Conservation (phyloP, 345 rosid genomes). For the Salix arbutifolia region DNA sequence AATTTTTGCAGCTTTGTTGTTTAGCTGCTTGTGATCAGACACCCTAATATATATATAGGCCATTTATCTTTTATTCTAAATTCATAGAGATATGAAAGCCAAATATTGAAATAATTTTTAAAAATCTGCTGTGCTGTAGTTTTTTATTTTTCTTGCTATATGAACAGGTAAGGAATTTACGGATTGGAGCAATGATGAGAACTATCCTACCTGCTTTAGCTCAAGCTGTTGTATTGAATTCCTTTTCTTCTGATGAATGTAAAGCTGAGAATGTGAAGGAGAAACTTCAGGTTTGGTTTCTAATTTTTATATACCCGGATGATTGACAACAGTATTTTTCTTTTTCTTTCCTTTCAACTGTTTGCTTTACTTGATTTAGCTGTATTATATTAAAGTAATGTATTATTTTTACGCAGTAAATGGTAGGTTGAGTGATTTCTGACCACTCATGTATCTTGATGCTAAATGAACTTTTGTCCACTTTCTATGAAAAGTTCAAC, state of each 20-base stretch:
- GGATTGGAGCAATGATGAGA: constrained; percentile 93
- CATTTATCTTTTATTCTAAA: too few species aligned
- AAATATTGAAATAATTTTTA: not conserved
- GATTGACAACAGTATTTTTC: not conserved
- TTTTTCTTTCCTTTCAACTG: not conserved
- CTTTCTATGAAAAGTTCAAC: too few species aligned
- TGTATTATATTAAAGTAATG: too few species aligned
- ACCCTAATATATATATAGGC: too few species aligned
- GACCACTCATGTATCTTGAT: not conserved
- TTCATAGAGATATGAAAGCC: too few species aligned
- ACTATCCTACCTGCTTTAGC: constrained; percentile 87
- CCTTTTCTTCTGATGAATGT: constrained; percentile 34
- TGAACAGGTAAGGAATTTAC: constrained; percentile 66
- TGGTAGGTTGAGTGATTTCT: not conserved
- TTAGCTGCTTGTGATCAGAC: too few species aligned
- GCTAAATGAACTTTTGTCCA: too few species aligned
- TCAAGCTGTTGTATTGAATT: constrained; percentile 71
- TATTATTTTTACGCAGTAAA: not conserved
- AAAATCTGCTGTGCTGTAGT: not conserved
- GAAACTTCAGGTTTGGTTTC: constrained; percentile 59
- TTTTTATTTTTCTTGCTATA: not conserved
- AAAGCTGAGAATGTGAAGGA: constrained; percentile 42
- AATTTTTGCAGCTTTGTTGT: too few species aligned
- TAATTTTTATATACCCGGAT: not conserved
- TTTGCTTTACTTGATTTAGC: not conserved